phyloP scores from a whole-genome alignment of 345 rosid species.

The Moricandia moricandioides region DNA sequence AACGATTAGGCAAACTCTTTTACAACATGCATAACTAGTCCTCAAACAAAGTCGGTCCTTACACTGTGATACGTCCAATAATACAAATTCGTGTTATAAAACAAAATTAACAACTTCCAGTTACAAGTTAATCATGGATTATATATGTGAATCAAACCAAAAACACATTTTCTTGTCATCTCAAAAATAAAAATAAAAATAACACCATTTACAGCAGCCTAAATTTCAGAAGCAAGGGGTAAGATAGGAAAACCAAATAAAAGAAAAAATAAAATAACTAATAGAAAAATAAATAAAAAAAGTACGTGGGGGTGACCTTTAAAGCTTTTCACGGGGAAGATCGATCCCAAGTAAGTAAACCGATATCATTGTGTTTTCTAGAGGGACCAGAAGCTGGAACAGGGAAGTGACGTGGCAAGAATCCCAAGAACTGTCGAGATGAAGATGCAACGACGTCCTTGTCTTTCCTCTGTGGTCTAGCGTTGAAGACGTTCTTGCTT shows the following conservation, averaged over 20 bases:
- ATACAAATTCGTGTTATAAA: conserved; percentile 1
- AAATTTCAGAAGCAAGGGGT: conserved; percentile 5
- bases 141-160: conserved; percentile 8
- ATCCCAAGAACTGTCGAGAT: conserved; percentile 44
- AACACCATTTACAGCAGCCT: conserved; percentile 26
- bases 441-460: conserved; percentile 22
- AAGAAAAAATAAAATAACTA: background rate
- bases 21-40: background rate
- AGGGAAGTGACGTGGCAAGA: conserved; percentile 79
- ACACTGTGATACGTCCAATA: conserved; percentile 3
- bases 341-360: conserved; percentile 45
- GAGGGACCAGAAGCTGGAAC: conserved; percentile 92
- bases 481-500: conserved; percentile 21
- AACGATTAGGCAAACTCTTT: background rate
- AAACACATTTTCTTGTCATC: conserved; percentile 11
- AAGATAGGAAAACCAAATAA: background rate
- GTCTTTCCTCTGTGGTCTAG: conserved; percentile 11
- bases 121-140: conserved; percentile 12
- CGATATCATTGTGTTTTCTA: conserved; percentile 85
- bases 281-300: background rate
- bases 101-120: background rate
- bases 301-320: conserved; percentile 4
- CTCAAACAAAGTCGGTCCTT: conserved; percentile 3
- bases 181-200: background rate
- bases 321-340: conserved; percentile 42